Evolutionary conservation across 148 eudicot species (phyloP), one percentile per base, ranked within the genome.

Genomic region (Simmondsia chinensis): DNA sequence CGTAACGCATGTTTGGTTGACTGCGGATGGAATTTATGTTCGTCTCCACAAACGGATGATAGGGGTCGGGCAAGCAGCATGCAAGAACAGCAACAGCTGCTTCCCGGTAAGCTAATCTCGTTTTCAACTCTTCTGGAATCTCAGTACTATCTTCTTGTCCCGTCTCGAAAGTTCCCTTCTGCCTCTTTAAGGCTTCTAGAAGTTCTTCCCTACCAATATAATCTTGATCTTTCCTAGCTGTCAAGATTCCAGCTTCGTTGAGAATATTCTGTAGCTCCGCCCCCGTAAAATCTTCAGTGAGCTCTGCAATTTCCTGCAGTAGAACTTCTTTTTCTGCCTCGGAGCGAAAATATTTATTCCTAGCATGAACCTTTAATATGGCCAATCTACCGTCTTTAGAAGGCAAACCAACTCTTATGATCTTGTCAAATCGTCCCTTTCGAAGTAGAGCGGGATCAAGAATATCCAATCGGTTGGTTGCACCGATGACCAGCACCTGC

Each of bases 191-290:
- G 32, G 91, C 87, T 60, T 88, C 97, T 22, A 72, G 62, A 33
- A 88, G 81, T 70, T 88, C 94, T 54, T 75, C 87, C 56, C 75
- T 68, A 35, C 77, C 77, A 62, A 88, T 88, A 46, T 70, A 62
- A 67, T 88, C 91, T 47, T 64, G 64, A 61, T 88, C 97, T 65
- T 83, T 88, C 67, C 94, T 70, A 25, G 97, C 87, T 54, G 97
- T 83, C 72, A 88, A 68, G 44, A 88, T 88, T 34, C 87, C 97
- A 47, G 97, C 97, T 71, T 83, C 97, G 57, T 83, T 83, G 80
- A 83, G 76, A 68, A 88, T 69, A 70, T 88, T 88, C 67, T 80
- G 91, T 50, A 88, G 60, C 59, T 88, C 97, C 9, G 97, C 94
- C 50, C 97, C 97, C 8, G 94, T 83, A 60, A 77, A 83, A 69